phyloP scores from a whole-genome alignment of 257 asterid genomes.

The Rauvolfia tetraphylla region DNA sequence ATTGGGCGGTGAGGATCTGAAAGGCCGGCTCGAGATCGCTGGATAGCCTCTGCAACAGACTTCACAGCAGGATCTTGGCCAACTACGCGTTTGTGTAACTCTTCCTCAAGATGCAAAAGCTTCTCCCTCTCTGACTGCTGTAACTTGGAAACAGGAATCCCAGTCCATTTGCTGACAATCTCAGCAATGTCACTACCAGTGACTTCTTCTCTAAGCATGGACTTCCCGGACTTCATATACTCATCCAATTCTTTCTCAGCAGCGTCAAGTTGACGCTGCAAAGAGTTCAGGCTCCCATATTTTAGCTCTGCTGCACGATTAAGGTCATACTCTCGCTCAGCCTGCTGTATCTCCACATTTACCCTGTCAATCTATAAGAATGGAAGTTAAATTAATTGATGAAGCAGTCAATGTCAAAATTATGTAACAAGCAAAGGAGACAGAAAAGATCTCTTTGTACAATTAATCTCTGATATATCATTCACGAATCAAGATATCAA shows the following conservation, averaged over 20 bases:
- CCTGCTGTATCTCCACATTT: conserved; percentile 93
- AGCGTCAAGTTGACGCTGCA: conserved; percentile 80
- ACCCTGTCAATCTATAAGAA: conserved; percentile 79
- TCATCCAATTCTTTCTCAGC: conserved; percentile 81
- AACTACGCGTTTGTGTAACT: conserved; percentile 69
- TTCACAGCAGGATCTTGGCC: conserved; percentile 93
- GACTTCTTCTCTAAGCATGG: conserved; percentile 95
- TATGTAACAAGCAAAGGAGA: not conserved
- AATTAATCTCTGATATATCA: not conserved
- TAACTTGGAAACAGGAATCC: conserved; percentile 84
- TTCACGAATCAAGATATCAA: not conserved
- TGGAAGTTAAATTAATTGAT: not conserved
- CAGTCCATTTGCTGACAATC: conserved; percentile 98
- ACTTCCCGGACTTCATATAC: conserved; percentile 78
- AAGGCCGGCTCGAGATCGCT: conserved; percentile 90
- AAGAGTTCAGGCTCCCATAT: conserved; percentile 78
- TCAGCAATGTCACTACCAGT: conserved; percentile 78
- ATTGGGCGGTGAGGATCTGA: conserved; percentile 97
- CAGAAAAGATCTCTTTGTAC: not conserved
- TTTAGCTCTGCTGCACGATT: conserved; percentile 96
- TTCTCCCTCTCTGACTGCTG: conserved; percentile 89
- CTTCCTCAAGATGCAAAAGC: conserved; percentile 76
- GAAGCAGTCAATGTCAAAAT: not conserved
- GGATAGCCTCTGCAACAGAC: conserved; percentile 95
- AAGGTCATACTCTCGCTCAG: conserved; percentile 93